These are phyloP conservation scores for Rutstroemia sp. DNA, from an alignment of 2,329 filamentous ascomycete genomes.

Conservation along the genomic window DNA sequence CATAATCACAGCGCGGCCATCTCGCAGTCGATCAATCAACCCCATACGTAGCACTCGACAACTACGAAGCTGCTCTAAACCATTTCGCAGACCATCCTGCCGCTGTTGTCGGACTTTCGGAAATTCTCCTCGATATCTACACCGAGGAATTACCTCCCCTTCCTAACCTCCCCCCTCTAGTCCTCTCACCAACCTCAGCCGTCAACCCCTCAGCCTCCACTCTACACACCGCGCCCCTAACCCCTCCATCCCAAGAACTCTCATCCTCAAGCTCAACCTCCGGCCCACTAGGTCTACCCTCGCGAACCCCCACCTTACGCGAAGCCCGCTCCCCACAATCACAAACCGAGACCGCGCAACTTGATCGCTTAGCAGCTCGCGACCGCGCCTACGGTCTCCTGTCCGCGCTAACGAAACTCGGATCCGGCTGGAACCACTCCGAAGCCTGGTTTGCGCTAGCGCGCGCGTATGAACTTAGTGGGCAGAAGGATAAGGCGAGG, in stretches of 20 bases:
- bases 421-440: slow-evolving; percentile 80
- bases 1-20: slow-evolving; percentile 25
- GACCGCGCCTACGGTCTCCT: slow-evolving; percentile 84
- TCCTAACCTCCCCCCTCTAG: slow-evolving; percentile 35
- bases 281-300: slow-evolving; percentile 26
- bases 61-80: slow-evolving; percentile 77
- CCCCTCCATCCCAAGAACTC: slow-evolving; percentile 13
- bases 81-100: slow-evolving; percentile 72
- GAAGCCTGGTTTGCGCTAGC: slow-evolving; percentile 92
- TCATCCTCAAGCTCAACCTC: slow-evolving; percentile 8
- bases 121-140: slow-evolving; percentile 82
- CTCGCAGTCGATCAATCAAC: slow-evolving; percentile 22
- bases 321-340: slow-evolving; percentile 7
- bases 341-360: slow-evolving; percentile 18
- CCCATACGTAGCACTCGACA: slow-evolving; percentile 62
- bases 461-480: slow-evolving; percentile 79
- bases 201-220: slow-evolving; percentile 22
- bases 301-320: slow-evolving; percentile 13
- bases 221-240: slow-evolving; percentile 12
- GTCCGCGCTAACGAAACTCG: slow-evolving; percentile 75
- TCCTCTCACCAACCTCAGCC: slow-evolving; percentile 20
- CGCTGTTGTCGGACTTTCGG: slow-evolving; percentile 75
- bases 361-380: slow-evolving; percentile 76
- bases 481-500: slow-evolving; percentile 79
- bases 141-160: slow-evolving; percentile 57